Conservation (phyloP, 441 rosid species). For the Erysimum cheiri region DNA sequence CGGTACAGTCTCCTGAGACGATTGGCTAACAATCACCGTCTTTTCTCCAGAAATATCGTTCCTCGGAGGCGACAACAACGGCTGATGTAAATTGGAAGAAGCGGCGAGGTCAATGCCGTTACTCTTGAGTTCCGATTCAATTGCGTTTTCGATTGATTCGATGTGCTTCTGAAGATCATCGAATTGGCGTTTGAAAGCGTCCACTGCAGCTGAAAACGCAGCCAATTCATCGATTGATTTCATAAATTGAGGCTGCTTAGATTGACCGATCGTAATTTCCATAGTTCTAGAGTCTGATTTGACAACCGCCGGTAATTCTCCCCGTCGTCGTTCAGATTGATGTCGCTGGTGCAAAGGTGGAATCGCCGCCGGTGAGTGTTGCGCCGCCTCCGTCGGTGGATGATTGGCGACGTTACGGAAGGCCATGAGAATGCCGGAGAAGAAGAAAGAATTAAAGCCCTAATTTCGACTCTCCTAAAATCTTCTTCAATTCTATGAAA, state of each 20-base stretch:
- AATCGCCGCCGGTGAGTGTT: slow-evolving; percentile 12
- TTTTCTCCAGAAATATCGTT: neutral
- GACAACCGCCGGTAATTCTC: neutral
- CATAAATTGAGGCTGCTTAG: slow-evolving; percentile 37
- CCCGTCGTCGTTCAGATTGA: slow-evolving; percentile 16
- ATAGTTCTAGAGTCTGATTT: neutral
- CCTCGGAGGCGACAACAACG: neutral
- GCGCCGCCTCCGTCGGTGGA: neutral
- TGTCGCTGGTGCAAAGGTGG: slow-evolving; percentile 4
- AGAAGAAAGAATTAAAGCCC: slow-evolving; percentile 18
- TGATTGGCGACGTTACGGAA: neutral
- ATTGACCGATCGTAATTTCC: neutral
- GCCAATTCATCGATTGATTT: slow-evolving; percentile 51
- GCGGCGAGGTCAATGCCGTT: slow-evolving; percentile 14
- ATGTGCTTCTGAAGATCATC: slow-evolving; percentile 62
- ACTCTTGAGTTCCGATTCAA: slow-evolving; percentile 49
- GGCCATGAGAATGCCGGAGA: slow-evolving; percentile 18
- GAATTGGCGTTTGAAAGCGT: slow-evolving; percentile 51
- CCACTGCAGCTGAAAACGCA: slow-evolving; percentile 50
- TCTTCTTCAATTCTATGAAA: too few relatives aligned
- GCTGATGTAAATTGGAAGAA: neutral
- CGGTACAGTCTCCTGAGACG: slow-evolving; percentile 6
- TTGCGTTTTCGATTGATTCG: slow-evolving; percentile 50
- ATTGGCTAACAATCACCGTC: slow-evolving; percentile 11
- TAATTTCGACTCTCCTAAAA: neutral